A percentile compares a stretch with the other conserved stretches of the same genome.
Evolutionary conservation across 2,329 filamentous ascomycete genomes (phyloP).

Genomic region (Epichloe glyceriae): DNA sequence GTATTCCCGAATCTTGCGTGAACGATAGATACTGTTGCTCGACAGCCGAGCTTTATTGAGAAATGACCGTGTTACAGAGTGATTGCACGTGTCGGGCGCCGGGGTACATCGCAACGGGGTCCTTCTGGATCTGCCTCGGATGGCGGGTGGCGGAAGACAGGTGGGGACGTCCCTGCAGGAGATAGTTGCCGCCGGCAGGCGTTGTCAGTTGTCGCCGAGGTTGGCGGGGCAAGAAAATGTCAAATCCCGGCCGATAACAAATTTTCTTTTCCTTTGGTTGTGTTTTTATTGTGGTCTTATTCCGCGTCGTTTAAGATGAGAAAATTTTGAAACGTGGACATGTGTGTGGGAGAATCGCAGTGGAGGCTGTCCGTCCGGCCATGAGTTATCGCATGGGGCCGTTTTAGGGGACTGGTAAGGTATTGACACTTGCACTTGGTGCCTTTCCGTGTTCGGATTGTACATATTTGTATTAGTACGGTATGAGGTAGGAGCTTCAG

Average conservation of each 20-base stretch:
- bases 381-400: too few species aligned
- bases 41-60: too few species aligned
- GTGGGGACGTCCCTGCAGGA: not conserved
- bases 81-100: too few species aligned
- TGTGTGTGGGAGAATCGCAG: not conserved
- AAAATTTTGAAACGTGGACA: not conserved
- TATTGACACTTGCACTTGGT: not conserved
- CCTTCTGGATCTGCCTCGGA: too few species aligned
- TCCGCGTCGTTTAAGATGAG: not conserved
- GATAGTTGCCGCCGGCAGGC: not conserved
- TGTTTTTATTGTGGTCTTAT: not conserved
- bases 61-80: too few species aligned
- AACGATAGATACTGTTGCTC: too few species aligned
- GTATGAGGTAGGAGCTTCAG: too few species aligned
- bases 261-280: not conserved
- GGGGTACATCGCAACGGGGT: too few species aligned
- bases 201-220: not conserved
- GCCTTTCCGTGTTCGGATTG: not conserved
- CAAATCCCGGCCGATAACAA: not conserved
- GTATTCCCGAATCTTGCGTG: not conserved
- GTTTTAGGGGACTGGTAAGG: too few species aligned
- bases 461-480: not conserved
- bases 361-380: too few species aligned
- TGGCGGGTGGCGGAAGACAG: too few species aligned
- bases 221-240: not conserved